Conservation (phyloP, 1,139 yeast species). For the Arxiozyma telluris region DNA sequence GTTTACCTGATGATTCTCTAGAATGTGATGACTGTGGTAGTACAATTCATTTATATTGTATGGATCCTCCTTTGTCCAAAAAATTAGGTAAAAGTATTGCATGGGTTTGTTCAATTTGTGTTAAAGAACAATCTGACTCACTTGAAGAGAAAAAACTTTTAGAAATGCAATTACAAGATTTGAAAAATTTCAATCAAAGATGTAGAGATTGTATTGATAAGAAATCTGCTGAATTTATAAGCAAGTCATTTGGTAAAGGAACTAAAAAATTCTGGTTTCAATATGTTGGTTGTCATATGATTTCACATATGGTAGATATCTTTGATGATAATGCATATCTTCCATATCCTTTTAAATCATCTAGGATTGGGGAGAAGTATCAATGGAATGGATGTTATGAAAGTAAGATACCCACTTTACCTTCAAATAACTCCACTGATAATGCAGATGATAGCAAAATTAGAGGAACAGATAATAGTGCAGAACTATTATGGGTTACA, state of each 20-base stretch:
- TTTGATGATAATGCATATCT: slow-evolving; percentile 14
- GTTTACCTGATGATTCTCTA: slow-evolving; percentile 66
- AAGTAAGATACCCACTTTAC: slow-evolving; percentile 7
- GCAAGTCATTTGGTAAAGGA: slow-evolving; percentile 1
- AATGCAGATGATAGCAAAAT: slow-evolving; percentile 42
- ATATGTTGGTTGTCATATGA: slow-evolving; percentile 23
- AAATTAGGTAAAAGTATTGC: slow-evolving; percentile 86
- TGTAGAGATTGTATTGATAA: background rate
- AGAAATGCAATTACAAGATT: background rate
- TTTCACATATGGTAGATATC: slow-evolving; percentile 18
- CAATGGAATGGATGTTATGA: slow-evolving; percentile 26
- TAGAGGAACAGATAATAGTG: slow-evolving; percentile 72
- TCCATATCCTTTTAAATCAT: slow-evolving; percentile 26
- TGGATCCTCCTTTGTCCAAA: slow-evolving; percentile 72
- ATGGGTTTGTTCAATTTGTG: slow-evolving; percentile 86
- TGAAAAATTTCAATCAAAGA: background rate
- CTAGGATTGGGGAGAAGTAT: slow-evolving; percentile 23
- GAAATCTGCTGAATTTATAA: background rate
- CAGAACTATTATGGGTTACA: slow-evolving; percentile 59
- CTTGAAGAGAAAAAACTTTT: slow-evolving; percentile 11
- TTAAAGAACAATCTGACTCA: slow-evolving; percentile 34
- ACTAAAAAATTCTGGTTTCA: slow-evolving; percentile 19
- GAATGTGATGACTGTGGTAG: slow-evolving; percentile 70
- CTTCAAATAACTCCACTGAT: slow-evolving; percentile 10
- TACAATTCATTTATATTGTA: slow-evolving; percentile 71